These are phyloP conservation scores for Gossypium turneri DNA, from an alignment of 345 rosid genomes.

Conservation along the genomic window DNA sequence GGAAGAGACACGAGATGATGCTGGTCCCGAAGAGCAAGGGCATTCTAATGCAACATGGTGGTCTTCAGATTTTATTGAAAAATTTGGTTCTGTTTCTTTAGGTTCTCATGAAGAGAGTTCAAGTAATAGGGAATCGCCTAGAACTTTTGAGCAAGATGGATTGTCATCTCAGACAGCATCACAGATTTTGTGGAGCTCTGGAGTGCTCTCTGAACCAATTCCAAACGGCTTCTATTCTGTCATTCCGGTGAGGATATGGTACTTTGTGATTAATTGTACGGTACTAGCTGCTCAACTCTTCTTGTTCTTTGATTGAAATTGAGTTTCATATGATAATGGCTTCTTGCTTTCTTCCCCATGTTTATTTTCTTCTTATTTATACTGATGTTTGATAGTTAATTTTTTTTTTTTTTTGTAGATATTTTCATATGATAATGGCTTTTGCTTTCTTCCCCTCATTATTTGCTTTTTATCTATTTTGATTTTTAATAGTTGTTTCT, in stretches of 20 bases:
- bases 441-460: neutral
- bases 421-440: neutral
- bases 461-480: neutral
- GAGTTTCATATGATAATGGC: neutral
- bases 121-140: constrained; percentile 45
- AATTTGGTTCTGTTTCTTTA: constrained; percentile 63
- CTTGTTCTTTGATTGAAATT: neutral
- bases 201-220: constrained; percentile 70
- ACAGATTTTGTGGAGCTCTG: constrained; percentile 85
- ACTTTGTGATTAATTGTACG: neutral
- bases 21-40: constrained; percentile 64
- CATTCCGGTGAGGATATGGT: constrained; percentile 1
- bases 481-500: neutral
- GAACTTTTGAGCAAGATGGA: constrained; percentile 58
- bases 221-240: constrained; percentile 21
- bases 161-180: constrained; percentile 69
- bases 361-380: neutral
- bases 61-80: constrained; percentile 84
- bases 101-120: constrained; percentile 39
- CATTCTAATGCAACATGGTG: constrained; percentile 73
- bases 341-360: neutral
- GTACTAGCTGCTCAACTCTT: neutral
- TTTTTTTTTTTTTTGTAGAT: neutral
- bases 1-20: constrained; percentile 77
- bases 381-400: neutral